Evolutionary conservation across 1,284 basidiomycete species (phyloP), one percentile per base, ranked within the genome.

Genomic region (Ustilago tritici): DNA sequence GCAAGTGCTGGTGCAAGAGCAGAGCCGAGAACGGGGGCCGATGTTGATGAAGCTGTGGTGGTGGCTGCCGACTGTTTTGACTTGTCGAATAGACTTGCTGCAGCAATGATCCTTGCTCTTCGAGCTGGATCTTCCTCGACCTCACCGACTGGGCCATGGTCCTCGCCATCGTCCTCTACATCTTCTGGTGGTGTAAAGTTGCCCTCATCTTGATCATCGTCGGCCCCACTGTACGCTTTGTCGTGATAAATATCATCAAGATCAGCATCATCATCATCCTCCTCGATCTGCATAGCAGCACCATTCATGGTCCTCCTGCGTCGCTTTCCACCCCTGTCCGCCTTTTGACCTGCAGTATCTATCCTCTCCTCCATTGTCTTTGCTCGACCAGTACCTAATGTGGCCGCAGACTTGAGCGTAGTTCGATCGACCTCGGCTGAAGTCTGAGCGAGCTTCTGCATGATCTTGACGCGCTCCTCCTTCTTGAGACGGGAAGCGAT

Each of bases 401-500:
- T 86, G 8, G 82, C 73, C 19, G 84, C 82, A 9, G 78, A 82
- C 32, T 80, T 76, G 43, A 86, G 79, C 15, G 82, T 69, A 46
- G 78, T 72, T 28, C 84, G 69, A 46, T 84, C 82, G 19, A 86
- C 78, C 49, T 85, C 78, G 1, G 73, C 69, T 4, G 82, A 84
- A 4, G 78, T 74, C 61, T 84, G 67, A 1, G 82, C 81, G 1
- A 87, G 76, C 56, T 82, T 81, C 40, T 76, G 70, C 57, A 87
- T 79, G 60, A 87, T 76, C 41, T 80, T 71, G 10, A 64, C 78
- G 15, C 84, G 60, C 38, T 83, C 79, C 57, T 86, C 84, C 75
- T 86, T 85, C 52, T 85, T 83, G 49, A 86, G 77, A 34, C 84
- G 84, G 11, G 78, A 80, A 49, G 82, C 84, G 38, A 87, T 85